Evolutionary conservation across 768 basidiomycete species (phyloP).

Genomic region (Tylopilus sp.): DNA sequence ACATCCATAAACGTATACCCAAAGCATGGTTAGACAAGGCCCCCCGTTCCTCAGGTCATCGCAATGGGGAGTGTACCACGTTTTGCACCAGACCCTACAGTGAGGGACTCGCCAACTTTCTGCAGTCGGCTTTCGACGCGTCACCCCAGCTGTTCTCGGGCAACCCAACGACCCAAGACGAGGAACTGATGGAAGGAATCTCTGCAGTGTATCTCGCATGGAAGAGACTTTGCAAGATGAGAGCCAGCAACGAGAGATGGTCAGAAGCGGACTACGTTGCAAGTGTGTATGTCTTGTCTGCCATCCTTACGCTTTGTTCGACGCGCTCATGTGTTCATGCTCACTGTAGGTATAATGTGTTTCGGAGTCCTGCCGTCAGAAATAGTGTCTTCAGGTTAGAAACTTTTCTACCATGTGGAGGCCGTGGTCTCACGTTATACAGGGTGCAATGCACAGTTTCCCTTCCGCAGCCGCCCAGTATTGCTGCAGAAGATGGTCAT

Average conservation of each 20-base stretch:
- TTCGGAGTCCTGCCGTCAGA: conserved; percentile 44
- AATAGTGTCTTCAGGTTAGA: conserved; percentile 42
- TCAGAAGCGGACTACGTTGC: conserved; percentile 54
- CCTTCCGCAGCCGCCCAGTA: conserved; percentile 42
- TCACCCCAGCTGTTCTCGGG: conserved; percentile 41
- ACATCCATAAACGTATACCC: conserved; percentile 36
- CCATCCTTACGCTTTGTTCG: background rate
- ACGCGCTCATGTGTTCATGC: background rate
- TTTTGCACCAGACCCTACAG: conserved; percentile 1
- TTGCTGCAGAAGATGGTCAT: conserved; percentile 24
- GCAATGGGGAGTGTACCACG: background rate
- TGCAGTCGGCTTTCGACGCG: conserved; percentile 30
- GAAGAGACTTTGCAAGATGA: conserved; percentile 43
- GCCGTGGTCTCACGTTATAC: conserved; percentile 2
- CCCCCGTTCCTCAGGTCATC: background rate
- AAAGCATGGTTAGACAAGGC: conserved; percentile 43
- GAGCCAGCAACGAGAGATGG: conserved; percentile 42
- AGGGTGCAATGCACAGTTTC: conserved; percentile 49
- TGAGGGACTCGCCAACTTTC: conserved; percentile 21
- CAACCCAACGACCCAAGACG: conserved; percentile 13
- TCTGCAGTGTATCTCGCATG: conserved; percentile 43
- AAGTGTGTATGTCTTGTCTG: conserved; percentile 42
- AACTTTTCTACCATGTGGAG: background rate
- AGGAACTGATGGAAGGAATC: conserved; percentile 36
- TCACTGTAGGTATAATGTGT: conserved; percentile 41